Evolutionary conservation across 2,329 filamentous ascomycete genomes (phyloP), one percentile per base, ranked within the genome.

Genomic region (Amphichorda felina): DNA sequence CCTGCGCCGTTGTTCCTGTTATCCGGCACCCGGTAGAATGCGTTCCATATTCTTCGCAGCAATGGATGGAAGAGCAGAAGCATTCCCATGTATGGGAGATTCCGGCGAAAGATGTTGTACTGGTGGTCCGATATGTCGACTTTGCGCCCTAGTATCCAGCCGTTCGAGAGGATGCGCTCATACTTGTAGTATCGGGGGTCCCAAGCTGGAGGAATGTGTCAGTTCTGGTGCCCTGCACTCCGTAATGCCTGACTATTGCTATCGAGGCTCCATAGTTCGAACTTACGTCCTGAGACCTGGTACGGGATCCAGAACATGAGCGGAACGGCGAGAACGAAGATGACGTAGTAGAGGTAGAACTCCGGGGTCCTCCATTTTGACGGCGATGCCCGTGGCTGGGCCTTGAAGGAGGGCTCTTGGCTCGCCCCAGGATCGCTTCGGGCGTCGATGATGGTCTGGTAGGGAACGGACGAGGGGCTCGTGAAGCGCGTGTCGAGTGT

Each of bases 291-390:
- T 17, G 91, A 98, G 31, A 94, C 86, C 59, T 84, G 75, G 45
- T 87, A 83, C 8, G 82, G 79, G n/a, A 80, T 68, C 66, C 86
- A 94, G 60, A 94, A 86, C 88, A 98, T 98, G 49, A 78, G 71
- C 8, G 86, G 85, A 18, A 96, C 68, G 37, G 66, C 68, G 5
- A 73, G 52, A 21, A 69, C 41, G 47, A 95, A 73, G 44, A 84
- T 59, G 15, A 81, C 33, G 46, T 79, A 82, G 63, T 98, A 96
- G 36, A 87, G 47, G 53, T 75, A 81, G 62, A 91, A 96, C 60
- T 98, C 91, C 3, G 72, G 70, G 0, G 87, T 93, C 17, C 70
- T 75, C 89, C 89, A 98, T 77, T 73, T 81, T 30, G 88, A 72
- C 25, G 76, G 73, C 37, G 28, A 17, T 9, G 56, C 68, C 50